Conservation (phyloP, 805 yeast genomes). For the Lipomyces yamanashiensis region DNA sequence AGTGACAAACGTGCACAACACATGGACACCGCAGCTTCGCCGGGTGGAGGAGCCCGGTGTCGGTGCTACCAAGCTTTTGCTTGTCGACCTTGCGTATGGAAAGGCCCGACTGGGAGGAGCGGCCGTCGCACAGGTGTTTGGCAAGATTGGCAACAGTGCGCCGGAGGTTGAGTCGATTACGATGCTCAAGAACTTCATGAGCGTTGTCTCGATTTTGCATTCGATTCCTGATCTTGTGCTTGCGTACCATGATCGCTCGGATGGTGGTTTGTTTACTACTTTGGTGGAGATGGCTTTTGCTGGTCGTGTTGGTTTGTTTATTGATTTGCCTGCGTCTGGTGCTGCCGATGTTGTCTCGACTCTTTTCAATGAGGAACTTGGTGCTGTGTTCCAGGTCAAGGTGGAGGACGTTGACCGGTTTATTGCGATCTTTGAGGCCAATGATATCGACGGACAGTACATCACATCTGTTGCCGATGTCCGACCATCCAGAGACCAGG, state of each 20-base stretch:
- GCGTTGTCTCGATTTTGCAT: constrained; percentile 74
- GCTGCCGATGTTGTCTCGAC: constrained; percentile 57
- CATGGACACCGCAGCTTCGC: constrained; percentile 90
- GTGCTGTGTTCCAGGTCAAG: constrained; percentile 90
- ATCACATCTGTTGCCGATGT: constrained; percentile 68
- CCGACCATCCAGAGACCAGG: constrained; percentile 56
- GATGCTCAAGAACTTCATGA: constrained; percentile 70
- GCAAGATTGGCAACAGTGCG: constrained; percentile 77
- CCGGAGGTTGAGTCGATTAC: constrained; percentile 80
- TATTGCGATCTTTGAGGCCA: constrained; percentile 55
- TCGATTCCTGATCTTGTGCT: constrained; percentile 61
- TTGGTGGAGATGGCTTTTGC: constrained; percentile 96
- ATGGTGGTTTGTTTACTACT: constrained; percentile 91
- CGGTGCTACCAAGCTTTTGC: constrained; percentile 57
- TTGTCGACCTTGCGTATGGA: constrained; percentile 75
- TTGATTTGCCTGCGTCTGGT: constrained; percentile 46
- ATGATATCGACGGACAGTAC: constrained; percentile 61
- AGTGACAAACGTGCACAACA: constrained; percentile 77
- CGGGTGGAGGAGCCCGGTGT: constrained; percentile 53
- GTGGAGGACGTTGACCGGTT: constrained; percentile 60
- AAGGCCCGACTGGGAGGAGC: constrained; percentile 81
- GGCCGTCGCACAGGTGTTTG: constrained; percentile 90
- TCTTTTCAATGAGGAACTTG: constrained; percentile 91
- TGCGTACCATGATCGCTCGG: constrained; percentile 95
- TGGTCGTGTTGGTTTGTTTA: constrained; percentile 79